phyloP scores from a whole-genome alignment of 345 rosid species.

The Toxicodendron radicans region DNA sequence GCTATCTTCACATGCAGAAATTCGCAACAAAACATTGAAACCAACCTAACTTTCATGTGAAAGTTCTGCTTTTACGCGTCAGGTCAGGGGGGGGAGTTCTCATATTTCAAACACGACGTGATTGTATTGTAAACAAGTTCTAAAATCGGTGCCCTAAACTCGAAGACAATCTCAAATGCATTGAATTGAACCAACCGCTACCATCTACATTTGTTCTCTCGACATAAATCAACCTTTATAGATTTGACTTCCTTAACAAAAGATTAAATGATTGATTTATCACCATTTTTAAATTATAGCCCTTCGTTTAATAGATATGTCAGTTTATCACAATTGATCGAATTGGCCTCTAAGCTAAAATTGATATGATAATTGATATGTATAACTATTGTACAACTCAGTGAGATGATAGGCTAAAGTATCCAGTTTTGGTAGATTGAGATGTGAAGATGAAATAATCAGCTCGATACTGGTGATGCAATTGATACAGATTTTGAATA shows the following conservation, averaged over 20 bases:
- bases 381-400: too few relatives aligned
- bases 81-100: not conserved
- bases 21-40: not conserved
- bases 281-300: too few relatives aligned
- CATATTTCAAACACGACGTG: conserved; percentile 6
- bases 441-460: not conserved
- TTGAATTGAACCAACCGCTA: conserved; percentile 19
- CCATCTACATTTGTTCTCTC: not conserved
- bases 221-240: too few relatives aligned
- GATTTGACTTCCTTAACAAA: not conserved
- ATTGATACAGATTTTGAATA: not conserved
- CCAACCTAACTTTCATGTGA: conserved; percentile 24
- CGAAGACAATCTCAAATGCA: conserved; percentile 27
- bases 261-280: too few relatives aligned
- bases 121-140: not conserved
- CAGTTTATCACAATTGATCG: not conserved
- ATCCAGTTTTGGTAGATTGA: not conserved
- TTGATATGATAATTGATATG: too few relatives aligned
- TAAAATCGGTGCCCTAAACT: conserved; percentile 14
- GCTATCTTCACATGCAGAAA: conserved; percentile 11
- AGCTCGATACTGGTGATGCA: not conserved
- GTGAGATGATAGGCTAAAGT: not conserved
- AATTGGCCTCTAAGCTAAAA: not conserved
- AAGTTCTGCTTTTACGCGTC: conserved; percentile 16
- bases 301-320: too few relatives aligned